Percentiles rank a stretch among this genome's conserved stretches.
phyloP scores from a whole-genome alignment of 2,329 filamentous ascomycete species.

The Colletotrichum lindemuthianum region DNA sequence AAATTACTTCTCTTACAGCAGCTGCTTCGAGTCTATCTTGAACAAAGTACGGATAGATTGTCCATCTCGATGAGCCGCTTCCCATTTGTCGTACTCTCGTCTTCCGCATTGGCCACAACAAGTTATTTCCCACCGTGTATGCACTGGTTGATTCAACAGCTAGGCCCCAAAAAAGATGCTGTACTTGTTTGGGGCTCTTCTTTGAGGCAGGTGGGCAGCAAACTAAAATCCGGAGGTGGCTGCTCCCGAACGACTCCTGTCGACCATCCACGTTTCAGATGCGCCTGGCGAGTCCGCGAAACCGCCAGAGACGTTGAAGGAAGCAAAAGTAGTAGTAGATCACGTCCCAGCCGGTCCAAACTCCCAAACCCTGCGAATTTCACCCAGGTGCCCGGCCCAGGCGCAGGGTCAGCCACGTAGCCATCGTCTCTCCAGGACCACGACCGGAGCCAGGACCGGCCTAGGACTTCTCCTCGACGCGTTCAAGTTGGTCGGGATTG shows the following conservation, averaged over 20 bases:
- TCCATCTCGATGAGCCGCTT: too few relatives aligned
- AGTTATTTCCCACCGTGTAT: background rate
- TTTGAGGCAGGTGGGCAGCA: constrained; percentile 31
- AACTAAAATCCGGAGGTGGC: constrained; percentile 44
- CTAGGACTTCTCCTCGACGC: background rate
- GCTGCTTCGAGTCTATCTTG: too few relatives aligned
- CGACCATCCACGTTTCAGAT: constrained; percentile 36
- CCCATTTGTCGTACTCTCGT: too few relatives aligned
- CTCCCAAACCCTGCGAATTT: constrained; percentile 35
- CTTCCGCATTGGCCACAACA: background rate
- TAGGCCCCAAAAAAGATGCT: constrained; percentile 12
- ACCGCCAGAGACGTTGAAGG: constrained; percentile 32
- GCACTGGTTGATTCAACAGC: constrained; percentile 9
- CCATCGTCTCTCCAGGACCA: background rate
- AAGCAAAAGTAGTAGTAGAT: constrained; percentile 35
- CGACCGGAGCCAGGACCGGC: background rate
- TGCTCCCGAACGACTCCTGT: constrained; percentile 42
- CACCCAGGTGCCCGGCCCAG: constrained; percentile 33
- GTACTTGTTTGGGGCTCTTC: constrained; percentile 25
- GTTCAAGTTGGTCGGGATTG: constrained; percentile 18
- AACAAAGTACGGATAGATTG: too few relatives aligned
- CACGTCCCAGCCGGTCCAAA: constrained; percentile 43
- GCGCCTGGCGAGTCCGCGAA: constrained; percentile 33
- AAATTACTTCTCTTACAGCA: too few relatives aligned
- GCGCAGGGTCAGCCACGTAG: constrained; percentile 20